These are phyloP conservation scores for Pistacia integerrima DNA, from an alignment of 345 rosid genomes.

Conservation along the genomic window DNA sequence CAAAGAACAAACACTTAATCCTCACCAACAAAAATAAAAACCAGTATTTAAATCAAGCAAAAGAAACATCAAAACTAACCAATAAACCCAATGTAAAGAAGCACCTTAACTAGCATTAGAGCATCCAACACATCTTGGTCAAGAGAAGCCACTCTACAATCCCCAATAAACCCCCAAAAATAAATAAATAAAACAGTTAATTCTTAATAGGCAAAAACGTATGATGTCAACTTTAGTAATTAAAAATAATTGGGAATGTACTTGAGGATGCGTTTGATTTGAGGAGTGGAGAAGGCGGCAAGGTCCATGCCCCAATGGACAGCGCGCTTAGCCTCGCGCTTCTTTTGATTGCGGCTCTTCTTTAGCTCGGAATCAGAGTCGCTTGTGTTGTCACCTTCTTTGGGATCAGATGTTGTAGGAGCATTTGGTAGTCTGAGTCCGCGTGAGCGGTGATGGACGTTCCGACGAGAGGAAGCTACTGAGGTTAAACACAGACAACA, in stretches of 20 bases:
- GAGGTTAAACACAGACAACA: constrained; percentile 22
- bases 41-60: neutral
- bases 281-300: constrained; percentile 67
- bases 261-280: constrained; percentile 72
- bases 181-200: neutral
- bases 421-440: constrained; percentile 37
- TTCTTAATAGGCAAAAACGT: neutral
- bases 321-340: constrained; percentile 90
- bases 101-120: constrained; percentile 78
- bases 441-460: constrained; percentile 31
- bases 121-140: constrained; percentile 76
- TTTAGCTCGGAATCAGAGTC: constrained; percentile 48
- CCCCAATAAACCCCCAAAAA: neutral
- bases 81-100: neutral
- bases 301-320: constrained; percentile 83
- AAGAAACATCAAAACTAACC: neutral
- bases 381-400: constrained; percentile 31
- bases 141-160: constrained; percentile 59
- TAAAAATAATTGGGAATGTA: neutral
- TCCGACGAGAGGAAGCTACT: constrained; percentile 35
- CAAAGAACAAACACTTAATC: constrained; percentile 56
- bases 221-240: neutral
- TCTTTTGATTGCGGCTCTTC: constrained; percentile 82
- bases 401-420: constrained; percentile 24
- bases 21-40: constrained; percentile 22